Base-by-base conservation (phyloP, 2,329 filamentous ascomycete species). In the Xylaria sp. region DNA sequence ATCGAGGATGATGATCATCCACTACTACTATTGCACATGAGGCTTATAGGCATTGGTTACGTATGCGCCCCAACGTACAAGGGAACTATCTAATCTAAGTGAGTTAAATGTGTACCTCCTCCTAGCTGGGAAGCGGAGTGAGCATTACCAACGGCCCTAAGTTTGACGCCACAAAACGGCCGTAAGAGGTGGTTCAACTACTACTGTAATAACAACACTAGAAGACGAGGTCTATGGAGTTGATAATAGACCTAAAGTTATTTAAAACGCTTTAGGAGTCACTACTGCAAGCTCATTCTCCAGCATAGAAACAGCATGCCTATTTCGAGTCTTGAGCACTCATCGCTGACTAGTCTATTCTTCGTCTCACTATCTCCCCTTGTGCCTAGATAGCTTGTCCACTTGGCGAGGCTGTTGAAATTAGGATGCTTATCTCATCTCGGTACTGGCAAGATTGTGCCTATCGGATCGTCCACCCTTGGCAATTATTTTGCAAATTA, bases 341-440 rank as follows among this genome's bases (percentile, higher is more conserved):
- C 35, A 10, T 29, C 11, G 29, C 21, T 43, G 25, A 27, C 35
- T 48, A 43, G 38, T 38, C 13, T n/a, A 17, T 31, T 23, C 43
- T 55, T 37, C 35, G 60, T 56, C 56, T 63, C 47, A 51, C 25
- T 25, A 41, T 46, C 31, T 17, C 19, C 46, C 53, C 33, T 40
- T 43, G 48, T 21, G 48, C 29, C 23, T 52, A 33, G 17, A 41
- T 56, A 38, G 21, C 48, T 21, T 35, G 43, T 46, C 44, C 52
- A 54, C 57, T 19, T 21, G 46, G n/a, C 48, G 51, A 44, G 60
- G 51, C 51, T 40, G 52, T 53, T 46, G 60, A 48, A 53, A 63
- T 56, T 60, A 57, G 48, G 37, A 61, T 64, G 53, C 57, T 61
- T 61, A 61, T 61, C 61, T 64, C 58, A 64, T 64, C 49, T 61